These are phyloP conservation scores for Chaetomiaceae sp. DNA, from an alignment of 2,329 filamentous ascomycete species.

Conservation along the genomic window DNA sequence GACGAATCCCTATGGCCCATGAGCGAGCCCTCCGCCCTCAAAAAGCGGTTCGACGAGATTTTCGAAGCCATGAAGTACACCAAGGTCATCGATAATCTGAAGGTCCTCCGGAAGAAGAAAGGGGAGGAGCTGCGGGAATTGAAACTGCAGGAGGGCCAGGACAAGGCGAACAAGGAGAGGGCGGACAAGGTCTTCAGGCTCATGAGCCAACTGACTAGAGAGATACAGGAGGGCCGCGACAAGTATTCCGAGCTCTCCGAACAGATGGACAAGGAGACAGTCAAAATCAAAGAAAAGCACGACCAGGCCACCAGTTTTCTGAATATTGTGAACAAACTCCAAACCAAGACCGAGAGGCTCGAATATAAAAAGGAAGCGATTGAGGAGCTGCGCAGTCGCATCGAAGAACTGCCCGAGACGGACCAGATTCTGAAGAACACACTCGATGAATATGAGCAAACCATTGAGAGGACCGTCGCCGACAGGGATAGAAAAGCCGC, in stretches of 20 bases:
- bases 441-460: constrained; percentile 72
- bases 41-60: constrained; percentile 95
- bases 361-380: constrained; percentile 66
- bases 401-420: constrained; percentile 73
- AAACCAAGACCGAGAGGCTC: constrained; percentile 71
- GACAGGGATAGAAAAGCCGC: constrained; percentile 60
- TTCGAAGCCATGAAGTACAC: constrained; percentile 97
- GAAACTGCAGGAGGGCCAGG: constrained; percentile 70
- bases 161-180: constrained; percentile 79
- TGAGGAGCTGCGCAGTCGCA: constrained; percentile 62
- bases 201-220: constrained; percentile 54
- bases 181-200: constrained; percentile 68
- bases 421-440: constrained; percentile 70
- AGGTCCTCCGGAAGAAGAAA: constrained; percentile 76
- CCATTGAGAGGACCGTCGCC: constrained; percentile 60
- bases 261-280: constrained; percentile 54
- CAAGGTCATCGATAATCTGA: constrained; percentile 95
- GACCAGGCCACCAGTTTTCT: constrained; percentile 70
- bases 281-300: constrained; percentile 58
- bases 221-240: constrained; percentile 59
- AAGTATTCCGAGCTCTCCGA: constrained; percentile 55
- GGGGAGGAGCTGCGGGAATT: constrained; percentile 68
- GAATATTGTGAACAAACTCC: constrained; percentile 68
- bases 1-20: constrained; percentile 97
- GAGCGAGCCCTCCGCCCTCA: constrained; percentile 78